These are phyloP conservation scores for Linum trigynum DNA, from an alignment of 345 rosid genomes.

Conservation along the genomic window DNA sequence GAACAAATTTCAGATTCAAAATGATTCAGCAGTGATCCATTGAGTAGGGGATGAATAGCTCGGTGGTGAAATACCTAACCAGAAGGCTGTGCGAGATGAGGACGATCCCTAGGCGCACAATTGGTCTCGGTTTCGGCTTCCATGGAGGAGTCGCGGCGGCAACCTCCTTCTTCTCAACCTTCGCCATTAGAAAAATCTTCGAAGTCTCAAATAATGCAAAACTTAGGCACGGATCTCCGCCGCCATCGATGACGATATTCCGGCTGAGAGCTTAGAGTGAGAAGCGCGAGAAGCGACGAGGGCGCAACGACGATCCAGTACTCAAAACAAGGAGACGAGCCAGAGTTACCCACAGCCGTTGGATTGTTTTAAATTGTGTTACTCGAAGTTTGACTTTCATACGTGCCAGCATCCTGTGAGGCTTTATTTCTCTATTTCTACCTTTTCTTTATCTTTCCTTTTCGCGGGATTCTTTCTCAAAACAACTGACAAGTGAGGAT, in stretches of 20 bases:
- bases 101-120: slow-evolving; percentile 67
- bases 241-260: not conserved
- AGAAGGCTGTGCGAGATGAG: slow-evolving; percentile 67
- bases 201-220: not conserved
- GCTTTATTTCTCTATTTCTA: not conserved
- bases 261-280: not conserved
- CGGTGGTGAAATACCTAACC: slow-evolving; percentile 39
- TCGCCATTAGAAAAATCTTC: slow-evolving; percentile 1
- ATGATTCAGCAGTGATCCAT: not conserved
- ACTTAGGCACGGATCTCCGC: not conserved
- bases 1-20: not conserved
- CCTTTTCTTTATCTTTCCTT: no score
- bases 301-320: not conserved
- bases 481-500: not conserved
- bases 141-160: not conserved
- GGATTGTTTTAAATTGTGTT: not conserved
- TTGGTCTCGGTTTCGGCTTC: slow-evolving; percentile 48
- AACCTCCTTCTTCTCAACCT: slow-evolving; percentile 14
- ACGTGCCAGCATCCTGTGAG: not conserved
- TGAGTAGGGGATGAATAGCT: not conserved
- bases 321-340: not conserved
- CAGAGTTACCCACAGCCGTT: not conserved
- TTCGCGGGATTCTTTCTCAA: not conserved
- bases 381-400: not conserved
- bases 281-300: not conserved